Evolutionary conservation across 257 asterid genomes (phyloP).

Genomic region (Euphrasia confusa): DNA sequence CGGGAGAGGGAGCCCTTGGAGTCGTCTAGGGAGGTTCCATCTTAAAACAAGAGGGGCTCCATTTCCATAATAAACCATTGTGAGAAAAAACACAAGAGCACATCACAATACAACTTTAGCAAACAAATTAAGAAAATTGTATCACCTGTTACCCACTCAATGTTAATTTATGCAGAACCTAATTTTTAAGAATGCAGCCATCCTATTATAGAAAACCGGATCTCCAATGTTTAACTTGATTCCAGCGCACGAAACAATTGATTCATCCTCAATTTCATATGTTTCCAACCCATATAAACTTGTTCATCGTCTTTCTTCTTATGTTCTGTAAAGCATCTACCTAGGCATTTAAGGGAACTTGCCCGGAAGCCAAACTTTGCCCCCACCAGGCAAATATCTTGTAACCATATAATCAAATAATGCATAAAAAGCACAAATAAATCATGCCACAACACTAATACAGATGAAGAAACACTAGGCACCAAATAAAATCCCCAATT

Average conservation of each 20-base stretch:
- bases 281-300: neutral
- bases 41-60: too few relatives aligned
- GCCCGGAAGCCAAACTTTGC: too few relatives aligned
- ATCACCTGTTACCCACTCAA: too few relatives aligned
- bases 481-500: neutral
- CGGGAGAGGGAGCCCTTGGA: too few relatives aligned
- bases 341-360: too few relatives aligned
- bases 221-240: conserved; percentile 1
- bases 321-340: too few relatives aligned
- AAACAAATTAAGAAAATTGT: too few relatives aligned
- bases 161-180: neutral
- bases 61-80: too few relatives aligned
- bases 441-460: conserved; percentile 6
- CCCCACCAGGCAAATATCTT: too few relatives aligned
- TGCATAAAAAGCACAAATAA: neutral
- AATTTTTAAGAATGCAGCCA: neutral
- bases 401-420: neutral
- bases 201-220: neutral
- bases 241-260: neutral
- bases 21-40: too few relatives aligned
- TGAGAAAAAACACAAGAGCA: too few relatives aligned
- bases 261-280: neutral
- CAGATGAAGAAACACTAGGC: neutral
- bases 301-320: neutral
- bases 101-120: too few relatives aligned